Percentiles rank a stretch among this genome's conserved stretches.
Conservation (phyloP, 345 rosid genomes). For the Sisymbrium altissimum region DNA sequence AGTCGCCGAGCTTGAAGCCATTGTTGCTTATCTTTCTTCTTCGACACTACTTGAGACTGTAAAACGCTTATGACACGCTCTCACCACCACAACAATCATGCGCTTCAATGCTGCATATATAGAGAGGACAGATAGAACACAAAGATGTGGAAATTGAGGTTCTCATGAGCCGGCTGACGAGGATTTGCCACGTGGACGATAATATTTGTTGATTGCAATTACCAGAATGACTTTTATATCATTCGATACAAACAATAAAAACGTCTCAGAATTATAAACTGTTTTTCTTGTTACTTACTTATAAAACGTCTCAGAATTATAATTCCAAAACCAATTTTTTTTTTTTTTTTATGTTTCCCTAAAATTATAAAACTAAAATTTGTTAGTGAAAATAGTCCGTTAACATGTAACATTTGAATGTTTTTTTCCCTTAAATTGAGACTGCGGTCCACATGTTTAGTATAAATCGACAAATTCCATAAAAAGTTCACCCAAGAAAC, state of each 20-base stretch:
- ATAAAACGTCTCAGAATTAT: background rate
- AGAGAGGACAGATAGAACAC: background rate
- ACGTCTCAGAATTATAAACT: background rate
- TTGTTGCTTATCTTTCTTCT: constrained; percentile 28
- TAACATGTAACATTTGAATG: background rate
- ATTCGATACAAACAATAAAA: background rate
- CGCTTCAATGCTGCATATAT: background rate
- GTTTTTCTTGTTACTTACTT: background rate
- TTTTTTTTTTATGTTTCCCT: background rate
- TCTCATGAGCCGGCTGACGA: constrained; percentile 24
- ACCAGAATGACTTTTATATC: background rate
- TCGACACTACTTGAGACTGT: background rate
- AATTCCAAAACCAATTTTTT: background rate
- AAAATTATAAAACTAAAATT: background rate
- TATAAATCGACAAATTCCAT: background rate
- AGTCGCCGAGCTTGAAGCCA: constrained; percentile 71
- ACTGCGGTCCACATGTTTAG: constrained; percentile 1
- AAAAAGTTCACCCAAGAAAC: background rate
- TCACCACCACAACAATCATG: background rate
- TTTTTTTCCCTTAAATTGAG: background rate
- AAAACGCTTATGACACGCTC: background rate
- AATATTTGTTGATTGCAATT: background rate
- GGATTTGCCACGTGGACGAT: constrained; percentile 31
- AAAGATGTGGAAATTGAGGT: constrained; percentile 28
- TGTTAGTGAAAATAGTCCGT: background rate